Evolutionary conservation across 75 land plant genomes (phyloP).

Genomic region (Sequoia sempervirens): DNA sequence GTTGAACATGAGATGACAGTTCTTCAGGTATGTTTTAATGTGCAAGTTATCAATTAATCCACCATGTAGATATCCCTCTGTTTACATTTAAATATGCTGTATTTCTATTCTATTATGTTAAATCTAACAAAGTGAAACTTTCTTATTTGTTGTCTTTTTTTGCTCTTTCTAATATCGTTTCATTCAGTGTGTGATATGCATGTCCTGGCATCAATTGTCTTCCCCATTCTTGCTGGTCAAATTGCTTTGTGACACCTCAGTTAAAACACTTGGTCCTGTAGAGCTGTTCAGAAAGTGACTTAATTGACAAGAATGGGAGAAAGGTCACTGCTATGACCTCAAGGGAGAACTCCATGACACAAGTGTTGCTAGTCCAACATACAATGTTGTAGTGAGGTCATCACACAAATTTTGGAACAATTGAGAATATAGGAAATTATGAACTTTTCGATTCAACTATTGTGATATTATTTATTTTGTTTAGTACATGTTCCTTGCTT

Average conservation of each 20-base stretch:
- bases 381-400: neutral
- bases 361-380: neutral
- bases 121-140: neutral
- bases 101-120: neutral
- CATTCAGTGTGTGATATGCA: neutral
- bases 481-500: neutral
- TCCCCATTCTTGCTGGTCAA: neutral
- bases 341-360: neutral
- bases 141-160: neutral
- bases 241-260: neutral
- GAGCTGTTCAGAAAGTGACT: neutral
- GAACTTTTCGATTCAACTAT: no score
- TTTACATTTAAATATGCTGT: neutral
- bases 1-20: conserved; percentile 32
- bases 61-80: neutral
- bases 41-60: neutral
- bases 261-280: neutral
- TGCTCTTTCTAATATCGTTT: neutral
- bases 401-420: neutral
- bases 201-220: neutral
- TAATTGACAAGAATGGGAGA: neutral
- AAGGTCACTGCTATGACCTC: neutral
- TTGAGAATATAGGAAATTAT: neutral
- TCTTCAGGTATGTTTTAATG: conserved; percentile 37
- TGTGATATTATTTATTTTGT: neutral